These are phyloP conservation scores for Sordariomycetes sp. DNA, from an alignment of 2,329 filamentous ascomycete genomes.

Conservation along the genomic window DNA sequence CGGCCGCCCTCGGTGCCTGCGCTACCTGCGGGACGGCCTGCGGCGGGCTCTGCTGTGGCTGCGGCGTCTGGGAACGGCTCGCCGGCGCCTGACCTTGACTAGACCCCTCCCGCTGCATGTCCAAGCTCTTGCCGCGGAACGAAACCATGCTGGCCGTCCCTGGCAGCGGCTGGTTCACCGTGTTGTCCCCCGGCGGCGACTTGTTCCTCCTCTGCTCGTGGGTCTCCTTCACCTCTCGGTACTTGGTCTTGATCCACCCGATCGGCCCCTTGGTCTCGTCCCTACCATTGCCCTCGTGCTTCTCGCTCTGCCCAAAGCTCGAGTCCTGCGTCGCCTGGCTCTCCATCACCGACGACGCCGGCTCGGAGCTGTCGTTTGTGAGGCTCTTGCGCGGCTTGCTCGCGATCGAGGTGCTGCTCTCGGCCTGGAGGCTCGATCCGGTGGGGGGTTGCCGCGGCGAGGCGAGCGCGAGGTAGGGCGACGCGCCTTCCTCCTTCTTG, in stretches of 20 bases:
- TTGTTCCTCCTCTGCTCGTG: constrained; percentile 44
- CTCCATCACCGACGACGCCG: constrained; percentile 25
- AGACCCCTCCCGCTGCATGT: constrained; percentile 29
- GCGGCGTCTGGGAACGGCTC: neutral
- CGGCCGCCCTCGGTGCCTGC: neutral
- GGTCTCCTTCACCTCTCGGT: constrained; percentile 47
- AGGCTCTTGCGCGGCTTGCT: constrained; percentile 44
- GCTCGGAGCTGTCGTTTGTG: constrained; percentile 40
- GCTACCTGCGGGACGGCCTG: neutral
- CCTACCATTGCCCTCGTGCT: constrained; percentile 12
- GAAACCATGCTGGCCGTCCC: constrained; percentile 17
- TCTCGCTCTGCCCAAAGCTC: constrained; percentile 21
- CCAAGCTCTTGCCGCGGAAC: constrained; percentile 34
- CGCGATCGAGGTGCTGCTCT: constrained; percentile 59
- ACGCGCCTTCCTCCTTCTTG: constrained; percentile 42
- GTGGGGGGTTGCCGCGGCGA: constrained; percentile 33
- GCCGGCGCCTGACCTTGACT: neutral
- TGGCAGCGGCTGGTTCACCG: neutral
- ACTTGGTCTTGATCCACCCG: constrained; percentile 50
- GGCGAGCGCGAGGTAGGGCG: constrained; percentile 26
- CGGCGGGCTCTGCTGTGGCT: neutral
- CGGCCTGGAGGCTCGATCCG: constrained; percentile 53
- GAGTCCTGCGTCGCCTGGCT: constrained; percentile 24
- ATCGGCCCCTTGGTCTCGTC: constrained; percentile 41
- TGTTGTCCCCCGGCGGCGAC: constrained; percentile 30